These are phyloP conservation scores for Ligustrum vulgare DNA, from an alignment of 257 asterid species.

Conservation along the genomic window DNA sequence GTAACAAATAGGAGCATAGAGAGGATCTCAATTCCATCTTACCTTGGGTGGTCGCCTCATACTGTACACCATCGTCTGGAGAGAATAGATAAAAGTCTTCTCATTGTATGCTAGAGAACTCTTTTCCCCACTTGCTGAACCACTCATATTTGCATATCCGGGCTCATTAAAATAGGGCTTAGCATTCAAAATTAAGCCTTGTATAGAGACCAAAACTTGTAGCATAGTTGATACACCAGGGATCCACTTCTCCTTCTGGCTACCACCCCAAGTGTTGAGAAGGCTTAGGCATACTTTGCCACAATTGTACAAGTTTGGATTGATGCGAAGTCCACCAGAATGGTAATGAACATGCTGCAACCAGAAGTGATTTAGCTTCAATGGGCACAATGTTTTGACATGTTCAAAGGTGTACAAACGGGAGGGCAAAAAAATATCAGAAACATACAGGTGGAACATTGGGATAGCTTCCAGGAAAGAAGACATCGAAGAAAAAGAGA, in stretches of 20 bases:
- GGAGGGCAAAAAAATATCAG: not conserved
- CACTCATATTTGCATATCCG: slow-evolving; percentile 52
- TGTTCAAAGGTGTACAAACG: not conserved
- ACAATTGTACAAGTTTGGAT: slow-evolving; percentile 73
- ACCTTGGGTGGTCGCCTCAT: slow-evolving; percentile 91
- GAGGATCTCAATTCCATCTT: not conserved
- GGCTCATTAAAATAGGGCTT: slow-evolving; percentile 94
- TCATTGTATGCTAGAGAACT: slow-evolving; percentile 63
- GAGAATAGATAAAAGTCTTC: slow-evolving; percentile 56
- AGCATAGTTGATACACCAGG: slow-evolving; percentile 69
- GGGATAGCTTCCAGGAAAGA: slow-evolving; percentile 79
- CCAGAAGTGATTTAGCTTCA: slow-evolving; percentile 14
- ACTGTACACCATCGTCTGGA: slow-evolving; percentile 78
- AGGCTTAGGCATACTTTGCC: slow-evolving; percentile 98
- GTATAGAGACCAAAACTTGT: slow-evolving; percentile 94
- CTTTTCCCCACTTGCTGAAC: slow-evolving; percentile 55
- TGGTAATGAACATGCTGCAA: slow-evolving; percentile 80
- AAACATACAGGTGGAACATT: slow-evolving; percentile 78
- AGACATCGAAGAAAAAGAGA: slow-evolving; percentile 88
- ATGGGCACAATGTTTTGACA: not conserved
- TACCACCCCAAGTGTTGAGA: slow-evolving; percentile 89
- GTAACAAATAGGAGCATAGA: not conserved
- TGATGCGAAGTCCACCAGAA: slow-evolving; percentile 86
- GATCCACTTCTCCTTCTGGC: slow-evolving; percentile 76
- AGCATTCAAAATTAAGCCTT: slow-evolving; percentile 84